Conservation (phyloP, 148 eudicot genomes). For the Amaranthus hypochondriacus region DNA sequence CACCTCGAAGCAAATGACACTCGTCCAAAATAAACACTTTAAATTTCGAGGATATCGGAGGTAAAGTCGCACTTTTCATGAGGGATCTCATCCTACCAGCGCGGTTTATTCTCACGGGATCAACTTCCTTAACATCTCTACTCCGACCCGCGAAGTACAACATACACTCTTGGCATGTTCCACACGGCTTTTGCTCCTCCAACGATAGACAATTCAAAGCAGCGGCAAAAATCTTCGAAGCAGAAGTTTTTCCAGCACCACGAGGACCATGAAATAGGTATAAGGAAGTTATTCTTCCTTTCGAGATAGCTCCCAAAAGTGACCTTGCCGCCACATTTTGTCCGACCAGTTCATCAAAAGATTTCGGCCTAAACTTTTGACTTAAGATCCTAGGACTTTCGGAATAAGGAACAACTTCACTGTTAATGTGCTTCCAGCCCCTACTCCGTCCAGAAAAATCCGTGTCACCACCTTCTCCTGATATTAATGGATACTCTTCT, state of each 20-base stretch:
- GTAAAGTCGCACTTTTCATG: constrained; percentile 47
- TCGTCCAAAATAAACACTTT: constrained; percentile 86
- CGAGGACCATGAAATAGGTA: constrained; percentile 92
- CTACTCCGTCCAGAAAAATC: constrained; percentile 37
- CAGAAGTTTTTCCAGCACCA: constrained; percentile 89
- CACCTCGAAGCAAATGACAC: constrained; percentile 71
- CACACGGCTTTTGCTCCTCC: constrained; percentile 63
- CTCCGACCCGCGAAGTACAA: constrained; percentile 76
- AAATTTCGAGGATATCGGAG: constrained; percentile 70
- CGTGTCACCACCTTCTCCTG: constrained; percentile 38
- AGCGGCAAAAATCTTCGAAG: constrained; percentile 86
- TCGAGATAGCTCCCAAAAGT: constrained; percentile 63
- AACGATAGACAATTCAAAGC: constrained; percentile 79
- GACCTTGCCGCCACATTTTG: constrained; percentile 62
- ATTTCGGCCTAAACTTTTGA: constrained; percentile 76
- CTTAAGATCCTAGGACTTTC: constrained; percentile 72
- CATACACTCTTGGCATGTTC: constrained; percentile 73
- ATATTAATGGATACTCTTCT: constrained; percentile 65
- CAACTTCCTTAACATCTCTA: constrained; percentile 79
- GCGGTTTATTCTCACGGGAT: constrained; percentile 68
- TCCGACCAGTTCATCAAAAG: constrained; percentile 72
- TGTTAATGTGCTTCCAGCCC: constrained; percentile 37
- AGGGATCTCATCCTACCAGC: constrained; percentile 50
- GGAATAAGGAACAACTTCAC: constrained; percentile 33
- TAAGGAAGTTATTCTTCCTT: constrained; percentile 52